Conservation (phyloP, 2,329 filamentous ascomycete genomes). For the Fusarium equiseti region DNA sequence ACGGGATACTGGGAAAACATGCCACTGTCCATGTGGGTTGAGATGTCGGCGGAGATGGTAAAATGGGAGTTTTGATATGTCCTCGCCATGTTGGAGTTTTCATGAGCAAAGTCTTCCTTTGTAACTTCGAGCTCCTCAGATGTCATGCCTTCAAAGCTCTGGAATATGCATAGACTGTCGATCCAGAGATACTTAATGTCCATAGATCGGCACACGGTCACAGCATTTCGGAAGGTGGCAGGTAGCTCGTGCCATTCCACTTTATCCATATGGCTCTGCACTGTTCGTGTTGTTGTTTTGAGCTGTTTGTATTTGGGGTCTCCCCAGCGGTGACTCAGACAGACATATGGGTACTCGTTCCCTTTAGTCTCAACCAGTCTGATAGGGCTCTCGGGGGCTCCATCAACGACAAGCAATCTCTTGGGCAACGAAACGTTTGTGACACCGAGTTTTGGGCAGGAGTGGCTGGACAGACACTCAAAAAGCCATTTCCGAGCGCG, state of each 20-base stretch:
- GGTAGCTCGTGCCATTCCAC: not conserved
- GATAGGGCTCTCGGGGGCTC: not conserved
- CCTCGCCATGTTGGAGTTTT: not conserved
- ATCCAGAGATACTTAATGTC: not conserved
- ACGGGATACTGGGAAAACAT: not conserved
- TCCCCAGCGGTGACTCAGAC: conserved; percentile 1
- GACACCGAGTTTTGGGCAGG: not conserved
- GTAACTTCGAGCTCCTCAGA: not conserved
- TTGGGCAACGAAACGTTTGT: not conserved
- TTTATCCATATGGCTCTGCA: not conserved
- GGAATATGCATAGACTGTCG: conserved; percentile 2
- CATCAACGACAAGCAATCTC: not conserved
- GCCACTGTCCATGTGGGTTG: conserved; percentile 1
- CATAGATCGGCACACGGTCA: not conserved
- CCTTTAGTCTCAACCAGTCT: not conserved
- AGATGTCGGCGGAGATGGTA: not conserved
- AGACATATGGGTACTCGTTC: not conserved
- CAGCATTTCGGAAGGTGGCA: not conserved
- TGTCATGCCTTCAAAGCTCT: not conserved
- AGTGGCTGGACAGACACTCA: not conserved
- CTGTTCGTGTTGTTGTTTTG: not conserved
- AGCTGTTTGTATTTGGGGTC: not conserved
- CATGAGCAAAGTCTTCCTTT: not conserved
- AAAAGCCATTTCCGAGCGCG: not conserved
- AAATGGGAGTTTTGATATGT: not conserved